Evolutionary conservation across 2,329 filamentous ascomycete genomes (phyloP).

Genomic region (Colletotrichum brevisporum): DNA sequence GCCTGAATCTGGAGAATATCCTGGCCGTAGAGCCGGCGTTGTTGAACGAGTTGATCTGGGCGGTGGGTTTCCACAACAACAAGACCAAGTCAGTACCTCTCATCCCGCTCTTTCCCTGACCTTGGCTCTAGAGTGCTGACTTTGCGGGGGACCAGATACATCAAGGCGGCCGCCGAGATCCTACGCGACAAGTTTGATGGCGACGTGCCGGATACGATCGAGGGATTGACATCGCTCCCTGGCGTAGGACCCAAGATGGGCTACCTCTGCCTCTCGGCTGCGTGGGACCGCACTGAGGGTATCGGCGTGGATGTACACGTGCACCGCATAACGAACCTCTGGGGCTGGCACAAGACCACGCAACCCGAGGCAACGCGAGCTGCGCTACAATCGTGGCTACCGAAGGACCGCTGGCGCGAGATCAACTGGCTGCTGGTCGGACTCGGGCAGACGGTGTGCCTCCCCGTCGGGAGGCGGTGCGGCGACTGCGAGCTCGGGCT

Average conservation of each 20-base stretch:
- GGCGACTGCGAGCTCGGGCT: constrained; percentile 87
- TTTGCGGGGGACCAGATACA: constrained; percentile 57
- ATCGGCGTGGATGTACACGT: constrained; percentile 97
- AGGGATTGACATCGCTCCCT: constrained; percentile 81
- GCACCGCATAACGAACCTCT: constrained; percentile 93
- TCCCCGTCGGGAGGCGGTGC: constrained; percentile 84
- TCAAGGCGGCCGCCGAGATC: constrained; percentile 82
- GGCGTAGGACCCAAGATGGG: constrained; percentile 97
- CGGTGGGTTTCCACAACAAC: constrained; percentile 95
- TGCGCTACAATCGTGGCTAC: constrained; percentile 85
- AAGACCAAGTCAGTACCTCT: constrained; percentile 76
- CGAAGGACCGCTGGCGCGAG: constrained; percentile 88
- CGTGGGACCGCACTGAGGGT: constrained; percentile 74
- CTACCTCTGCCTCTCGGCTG: constrained; percentile 86
- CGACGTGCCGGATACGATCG: constrained; percentile 85
- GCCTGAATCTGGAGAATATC: constrained; percentile 83
- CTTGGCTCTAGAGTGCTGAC: neutral
- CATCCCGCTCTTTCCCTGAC: neutral
- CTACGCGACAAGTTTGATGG: constrained; percentile 77
- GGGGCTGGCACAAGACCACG: constrained; percentile 89
- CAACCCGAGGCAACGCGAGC: constrained; percentile 86
- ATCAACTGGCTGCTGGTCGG: constrained; percentile 93
- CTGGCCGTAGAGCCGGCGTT: constrained; percentile 76
- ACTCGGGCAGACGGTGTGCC: constrained; percentile 87
- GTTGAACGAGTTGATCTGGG: constrained; percentile 81